Conservation (phyloP, 2,329 filamentous ascomycete genomes). For the Juglanconis sp. region DNA sequence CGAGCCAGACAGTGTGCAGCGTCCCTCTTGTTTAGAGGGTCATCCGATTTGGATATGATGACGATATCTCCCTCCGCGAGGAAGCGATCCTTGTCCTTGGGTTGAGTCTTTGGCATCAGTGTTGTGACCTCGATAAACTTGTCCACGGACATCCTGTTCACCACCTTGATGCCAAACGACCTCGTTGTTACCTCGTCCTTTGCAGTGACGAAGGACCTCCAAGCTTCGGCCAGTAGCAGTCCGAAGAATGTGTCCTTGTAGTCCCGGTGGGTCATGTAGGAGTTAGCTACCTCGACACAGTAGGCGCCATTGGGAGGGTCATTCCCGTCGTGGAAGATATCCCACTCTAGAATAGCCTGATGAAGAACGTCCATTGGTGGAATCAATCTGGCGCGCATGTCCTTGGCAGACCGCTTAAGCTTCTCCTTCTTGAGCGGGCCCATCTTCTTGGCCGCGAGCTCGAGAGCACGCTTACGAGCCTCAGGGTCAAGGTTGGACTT, state of each 20-base stretch:
- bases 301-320: constrained; percentile 75
- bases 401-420: constrained; percentile 77
- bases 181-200: constrained; percentile 82
- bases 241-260: constrained; percentile 92
- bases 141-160: constrained; percentile 86
- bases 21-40: constrained; percentile 62
- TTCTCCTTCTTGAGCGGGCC: constrained; percentile 82
- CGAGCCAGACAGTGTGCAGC: constrained; percentile 82
- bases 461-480: constrained; percentile 21
- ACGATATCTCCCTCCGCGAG: constrained; percentile 86
- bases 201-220: constrained; percentile 87
- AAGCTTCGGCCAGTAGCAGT: constrained; percentile 86
- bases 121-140: constrained; percentile 90
- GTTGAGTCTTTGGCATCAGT: constrained; percentile 67
- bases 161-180: constrained; percentile 82
- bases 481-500: constrained; percentile 38
- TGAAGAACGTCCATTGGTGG: constrained; percentile 85
- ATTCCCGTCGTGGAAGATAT: constrained; percentile 87
- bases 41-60: constrained; percentile 71
- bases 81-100: constrained; percentile 68
- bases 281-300: constrained; percentile 73
- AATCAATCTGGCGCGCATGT: constrained; percentile 88
- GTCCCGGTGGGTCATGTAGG: constrained; percentile 70
- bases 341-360: constrained; percentile 84
- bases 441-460: constrained; percentile 54